Conservation (phyloP, 306 rosid species). For the Prunus armeniaca region DNA sequence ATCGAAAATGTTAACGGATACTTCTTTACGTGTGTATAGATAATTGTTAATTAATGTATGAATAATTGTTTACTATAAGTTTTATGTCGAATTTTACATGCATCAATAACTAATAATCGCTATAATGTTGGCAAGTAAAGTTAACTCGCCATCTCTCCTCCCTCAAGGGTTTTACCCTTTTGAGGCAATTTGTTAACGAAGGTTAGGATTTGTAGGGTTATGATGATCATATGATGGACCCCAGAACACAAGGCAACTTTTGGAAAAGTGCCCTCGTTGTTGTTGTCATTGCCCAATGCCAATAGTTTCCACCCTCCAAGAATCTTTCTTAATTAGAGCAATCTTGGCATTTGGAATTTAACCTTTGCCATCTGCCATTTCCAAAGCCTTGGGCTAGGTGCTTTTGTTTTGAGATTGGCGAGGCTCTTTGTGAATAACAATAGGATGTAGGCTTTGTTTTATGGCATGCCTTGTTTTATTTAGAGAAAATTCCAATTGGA, state of each 20-base stretch:
- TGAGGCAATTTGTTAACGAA: not conserved
- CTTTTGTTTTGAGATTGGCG: slow-evolving; percentile 9
- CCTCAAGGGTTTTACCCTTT: not conserved
- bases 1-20: not conserved
- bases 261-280: not conserved
- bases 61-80: no score
- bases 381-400: slow-evolving; percentile 1
- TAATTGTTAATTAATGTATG: no score
- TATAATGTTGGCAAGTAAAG: no score
- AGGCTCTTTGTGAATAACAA: not conserved
- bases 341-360: slow-evolving; percentile 2
- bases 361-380: not conserved
- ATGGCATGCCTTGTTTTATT: not conserved
- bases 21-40: not conserved
- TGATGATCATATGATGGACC: slow-evolving; percentile 17
- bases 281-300: not conserved
- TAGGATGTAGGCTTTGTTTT: not conserved
- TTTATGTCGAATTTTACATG: no score
- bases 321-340: slow-evolving; percentile 11
- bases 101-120: not conserved
- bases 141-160: no score
- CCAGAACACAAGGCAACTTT: not conserved
- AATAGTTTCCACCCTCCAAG: not conserved
- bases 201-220: not conserved
- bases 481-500: slow-evolving; percentile 13